Evolutionary conservation across 2,329 filamentous ascomycete genomes (phyloP), one percentile per base, ranked within the genome.

Genomic region (Arachnomyces sp.): DNA sequence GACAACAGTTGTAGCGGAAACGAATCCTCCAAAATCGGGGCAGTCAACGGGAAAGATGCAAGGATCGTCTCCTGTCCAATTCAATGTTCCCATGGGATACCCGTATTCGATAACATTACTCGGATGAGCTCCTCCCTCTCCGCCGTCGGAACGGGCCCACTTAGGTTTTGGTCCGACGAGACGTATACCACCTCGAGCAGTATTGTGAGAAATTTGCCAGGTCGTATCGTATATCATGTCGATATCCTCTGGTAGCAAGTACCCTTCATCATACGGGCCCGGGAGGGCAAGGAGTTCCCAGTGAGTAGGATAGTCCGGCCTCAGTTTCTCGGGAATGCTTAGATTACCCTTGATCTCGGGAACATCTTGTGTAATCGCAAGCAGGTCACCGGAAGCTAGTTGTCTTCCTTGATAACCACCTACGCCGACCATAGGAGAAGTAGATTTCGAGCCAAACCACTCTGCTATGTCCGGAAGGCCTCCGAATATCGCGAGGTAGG

Each of bases 181-280:
- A 5, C 78, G 69, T 17, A 82, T 75, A 0, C 77, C 79, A 31
- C 71, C 75, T 42, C 79, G 65, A 9, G 73, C 74, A 1, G 74
- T 71, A 43, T 82, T 81, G 48, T 82, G 77, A 0, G 72, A 75
- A 2, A 82, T 65, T 36, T 74, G 75, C 73, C 75, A 80, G n/a
- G 67, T 59, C 0, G 71, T 73, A 4, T 60, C 57, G 55, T 78
- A 82, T 2, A 82, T 65, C 60, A 73, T 74, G 7, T 75, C 67
- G 36, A 77, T 69, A 40, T 74, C 74, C 38, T 75, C 68, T 0
- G 64, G 52, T 0, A 63, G 52, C 8, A 79, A 56, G 46, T 73
- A 77, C 1, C 71, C 75, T 39, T 73, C 67, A 31, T 75, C 71
- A 38, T 78, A 75, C 0, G 75, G 75, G 0, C 75, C 75, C 4